Conservation (phyloP, 176 grass and related monocot species). For the Ananas comosus region DNA sequence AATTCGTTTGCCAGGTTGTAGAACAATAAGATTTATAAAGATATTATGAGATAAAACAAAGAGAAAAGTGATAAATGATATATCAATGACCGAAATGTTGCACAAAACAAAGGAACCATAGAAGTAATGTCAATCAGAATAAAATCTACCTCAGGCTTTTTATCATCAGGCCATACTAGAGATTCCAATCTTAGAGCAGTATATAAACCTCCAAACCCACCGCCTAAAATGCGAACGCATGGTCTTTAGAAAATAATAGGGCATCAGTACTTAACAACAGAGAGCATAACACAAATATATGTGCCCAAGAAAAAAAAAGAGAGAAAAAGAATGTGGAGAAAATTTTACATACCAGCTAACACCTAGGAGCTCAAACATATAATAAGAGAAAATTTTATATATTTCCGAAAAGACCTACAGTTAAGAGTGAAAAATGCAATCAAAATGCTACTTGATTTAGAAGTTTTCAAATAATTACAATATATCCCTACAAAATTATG, state of each 20-base stretch:
- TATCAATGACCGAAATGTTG: background rate
- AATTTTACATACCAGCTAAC: too few relatives aligned
- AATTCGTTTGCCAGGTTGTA: background rate
- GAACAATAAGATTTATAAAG: background rate
- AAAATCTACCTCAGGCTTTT: slow-evolving; percentile 69
- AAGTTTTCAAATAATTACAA: too few relatives aligned
- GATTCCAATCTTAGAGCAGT: slow-evolving; percentile 93
- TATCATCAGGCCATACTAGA: slow-evolving; percentile 83
- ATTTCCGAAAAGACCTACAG: too few relatives aligned
- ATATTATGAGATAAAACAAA: background rate
- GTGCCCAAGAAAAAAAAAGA: background rate
- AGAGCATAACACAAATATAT: background rate
- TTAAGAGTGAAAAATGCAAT: too few relatives aligned
- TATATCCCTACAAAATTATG: too few relatives aligned
- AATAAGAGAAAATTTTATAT: too few relatives aligned
- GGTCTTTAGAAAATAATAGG: slow-evolving; percentile 42
- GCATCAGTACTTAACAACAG: slow-evolving; percentile 6
- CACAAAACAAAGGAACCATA: background rate
- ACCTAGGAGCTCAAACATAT: too few relatives aligned
- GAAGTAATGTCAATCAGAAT: background rate
- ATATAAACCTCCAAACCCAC: slow-evolving; percentile 96
- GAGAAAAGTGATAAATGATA: background rate
- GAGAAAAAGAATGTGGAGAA: background rate
- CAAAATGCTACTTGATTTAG: too few relatives aligned
- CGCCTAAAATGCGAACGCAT: slow-evolving; percentile 78